Evolutionary conservation across 2,329 filamentous ascomycete species (phyloP), one percentile per base, ranked within the genome.

Genomic region (Phyllosticta capitalensis): DNA sequence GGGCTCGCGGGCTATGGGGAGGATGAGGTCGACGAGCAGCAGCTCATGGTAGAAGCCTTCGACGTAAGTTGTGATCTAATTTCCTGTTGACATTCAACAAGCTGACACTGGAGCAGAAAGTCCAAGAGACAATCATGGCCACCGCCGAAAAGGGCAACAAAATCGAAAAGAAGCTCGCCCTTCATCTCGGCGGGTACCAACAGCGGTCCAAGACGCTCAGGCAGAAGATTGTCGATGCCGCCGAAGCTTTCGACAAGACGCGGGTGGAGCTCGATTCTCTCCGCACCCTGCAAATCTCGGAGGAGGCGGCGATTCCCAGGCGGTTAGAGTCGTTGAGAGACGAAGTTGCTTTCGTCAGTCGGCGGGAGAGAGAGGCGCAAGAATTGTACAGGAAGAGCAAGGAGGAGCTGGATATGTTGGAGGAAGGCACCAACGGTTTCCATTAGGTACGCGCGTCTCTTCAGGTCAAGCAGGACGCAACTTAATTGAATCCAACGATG

Each of bases 111-210:
- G 58, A 21, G 9, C 59, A 88, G 85, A 81, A 80, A 52, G 82
- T 91, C 1, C 88, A 94, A 73, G 83, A 89, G 53, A 79, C 82
- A 7, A 88, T 96, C 63, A 81, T 89, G 65, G 77, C 81, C 2
- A 84, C 85, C 0, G 94, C 92, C 2, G 86, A 92, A 66, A 82
- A 86, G 60, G 89, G 89, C 58, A 90, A 90, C 69, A 95, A 92
- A 73, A 78, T 95, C 1, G 92, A 97, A 75, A 96, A 96, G 82
- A 96, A 94, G 74, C 82, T 99, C n/a, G 80, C 81, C 0, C 79
- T 95, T 58, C 87, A 94, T 67, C 84, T 95, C 2, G 92, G 92
- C 22, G 94, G 94, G 14, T 99, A 99, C 75, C 86, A 92, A 71
- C 86, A 91, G 65, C 87, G 94, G 30, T 85, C 90, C 33, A 91